Evolutionary conservation across 352 stramenopile species (phyloP).

Genomic region (Phytophthora syringae): DNA sequence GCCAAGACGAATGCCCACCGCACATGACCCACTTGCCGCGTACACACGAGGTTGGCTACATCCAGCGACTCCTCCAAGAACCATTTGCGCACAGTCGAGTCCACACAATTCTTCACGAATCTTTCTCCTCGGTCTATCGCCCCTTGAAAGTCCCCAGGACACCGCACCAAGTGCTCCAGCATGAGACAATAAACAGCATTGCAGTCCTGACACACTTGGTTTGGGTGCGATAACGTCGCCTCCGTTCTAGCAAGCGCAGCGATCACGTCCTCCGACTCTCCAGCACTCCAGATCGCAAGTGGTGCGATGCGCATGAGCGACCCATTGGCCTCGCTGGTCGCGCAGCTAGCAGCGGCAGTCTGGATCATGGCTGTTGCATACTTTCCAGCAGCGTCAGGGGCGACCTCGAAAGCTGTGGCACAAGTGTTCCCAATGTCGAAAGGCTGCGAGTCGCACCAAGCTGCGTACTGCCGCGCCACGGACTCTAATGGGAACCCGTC

Average conservation of each 20-base stretch:
- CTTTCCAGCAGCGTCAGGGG: conserved; percentile 21
- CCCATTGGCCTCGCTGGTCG: conserved; percentile 57
- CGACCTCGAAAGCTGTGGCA: conserved; percentile 39
- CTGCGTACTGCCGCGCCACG: conserved; percentile 44
- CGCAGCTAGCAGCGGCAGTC: conserved; percentile 23
- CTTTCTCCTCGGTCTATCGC: conserved; percentile 42
- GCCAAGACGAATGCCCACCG: conserved; percentile 61
- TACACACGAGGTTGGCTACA: conserved; percentile 40
- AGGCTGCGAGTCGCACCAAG: conserved; percentile 45
- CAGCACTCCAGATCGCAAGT: conserved; percentile 47
- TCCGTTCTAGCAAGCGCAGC: conserved; percentile 40
- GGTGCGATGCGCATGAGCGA: conserved; percentile 61
- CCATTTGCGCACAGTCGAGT: conserved; percentile 43
- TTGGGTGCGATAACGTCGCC: conserved; percentile 58
- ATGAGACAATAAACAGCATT: conserved; percentile 67
- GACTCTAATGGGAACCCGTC: conserved; percentile 47
- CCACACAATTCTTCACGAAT: conserved; percentile 41
- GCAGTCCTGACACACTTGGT: conserved; percentile 60
- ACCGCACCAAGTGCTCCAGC: conserved; percentile 49
- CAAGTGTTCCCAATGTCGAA: conserved; percentile 69
- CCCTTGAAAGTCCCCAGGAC: conserved; percentile 42
- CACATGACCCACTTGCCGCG: conserved; percentile 43
- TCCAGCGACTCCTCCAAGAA: conserved; percentile 58
- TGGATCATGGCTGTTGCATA: conserved; percentile 38
- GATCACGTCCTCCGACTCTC: conserved; percentile 36